Percentiles rank a stretch among this genome's conserved stretches.
Evolutionary conservation across 495 filamentous ascomycete species (phyloP).

Genomic region (Penicillium arizonense): DNA sequence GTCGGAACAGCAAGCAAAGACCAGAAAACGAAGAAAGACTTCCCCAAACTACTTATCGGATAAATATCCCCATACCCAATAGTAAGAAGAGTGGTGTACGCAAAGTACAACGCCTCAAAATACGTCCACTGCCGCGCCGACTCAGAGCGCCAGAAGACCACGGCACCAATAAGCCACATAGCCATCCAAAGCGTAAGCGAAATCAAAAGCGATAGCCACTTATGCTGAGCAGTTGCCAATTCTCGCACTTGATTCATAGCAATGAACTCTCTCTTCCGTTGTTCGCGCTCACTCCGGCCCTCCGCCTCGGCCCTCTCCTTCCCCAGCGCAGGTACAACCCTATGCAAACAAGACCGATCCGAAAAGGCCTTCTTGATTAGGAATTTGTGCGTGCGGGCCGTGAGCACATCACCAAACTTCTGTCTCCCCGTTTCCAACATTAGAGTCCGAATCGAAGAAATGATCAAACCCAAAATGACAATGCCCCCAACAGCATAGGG

Average conservation of each 20-base stretch:
- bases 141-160: constrained; percentile 64
- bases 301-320: not conserved
- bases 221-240: constrained; percentile 52
- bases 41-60: constrained; percentile 67
- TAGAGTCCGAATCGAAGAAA: constrained; percentile 78
- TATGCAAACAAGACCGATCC: constrained; percentile 4
- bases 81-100: constrained; percentile 75
- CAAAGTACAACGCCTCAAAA: constrained; percentile 76
- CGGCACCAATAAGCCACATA: constrained; percentile 77
- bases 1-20: constrained; percentile 78
- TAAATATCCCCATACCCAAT: constrained; percentile 84
- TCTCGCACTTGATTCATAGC: constrained; percentile 75
- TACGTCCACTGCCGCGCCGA: constrained; percentile 68
- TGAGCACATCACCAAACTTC: constrained; percentile 65
- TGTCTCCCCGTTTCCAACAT: constrained; percentile 73
- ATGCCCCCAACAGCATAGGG: constrained; percentile 81
- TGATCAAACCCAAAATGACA: constrained; percentile 77
- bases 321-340: constrained; percentile 16
- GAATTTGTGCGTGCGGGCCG: constrained; percentile 63
- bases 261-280: constrained; percentile 68
- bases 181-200: constrained; percentile 65
- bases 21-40: constrained; percentile 88
- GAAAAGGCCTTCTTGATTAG: constrained; percentile 41
- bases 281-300: constrained; percentile 48
- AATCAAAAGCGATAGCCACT: constrained; percentile 65